Evolutionary conservation across 257 asterid genomes (phyloP).

Genomic region (Capsicum rhomboideum): DNA sequence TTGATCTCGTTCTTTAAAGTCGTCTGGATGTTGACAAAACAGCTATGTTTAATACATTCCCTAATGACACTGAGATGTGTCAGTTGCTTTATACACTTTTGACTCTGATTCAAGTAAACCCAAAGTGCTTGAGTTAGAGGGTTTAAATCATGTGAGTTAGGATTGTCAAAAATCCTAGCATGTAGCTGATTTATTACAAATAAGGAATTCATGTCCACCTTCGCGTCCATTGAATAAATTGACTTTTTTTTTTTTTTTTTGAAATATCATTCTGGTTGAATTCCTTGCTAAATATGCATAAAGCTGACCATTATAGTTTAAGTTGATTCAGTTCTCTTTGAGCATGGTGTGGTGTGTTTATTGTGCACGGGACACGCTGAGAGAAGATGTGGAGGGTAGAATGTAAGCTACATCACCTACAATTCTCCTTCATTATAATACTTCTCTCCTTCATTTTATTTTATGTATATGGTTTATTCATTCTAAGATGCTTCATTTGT

Average conservation of each 20-base stretch:
- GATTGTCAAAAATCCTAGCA: not conserved
- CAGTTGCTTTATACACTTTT: not conserved
- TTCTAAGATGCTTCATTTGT: not conserved
- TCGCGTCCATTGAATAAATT: not conserved
- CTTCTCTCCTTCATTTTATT: not conserved
- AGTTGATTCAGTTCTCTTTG: constrained; percentile 15
- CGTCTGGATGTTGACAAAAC: not conserved
- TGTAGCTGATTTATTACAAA: not conserved
- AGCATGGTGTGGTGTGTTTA: constrained; percentile 38
- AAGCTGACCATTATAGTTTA: not conserved
- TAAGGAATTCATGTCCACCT: not conserved
- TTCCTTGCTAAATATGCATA: not conserved
- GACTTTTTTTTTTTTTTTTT: not conserved
- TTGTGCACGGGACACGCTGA: constrained; percentile 30
- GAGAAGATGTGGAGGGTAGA: constrained; percentile 24
- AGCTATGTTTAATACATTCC: not conserved
- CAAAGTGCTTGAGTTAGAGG: not conserved
- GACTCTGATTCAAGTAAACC: not conserved
- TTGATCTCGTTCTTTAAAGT: not conserved
- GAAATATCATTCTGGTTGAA: not conserved
- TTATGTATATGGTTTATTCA: not conserved
- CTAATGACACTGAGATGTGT: not conserved
- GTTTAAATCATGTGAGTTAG: not conserved
- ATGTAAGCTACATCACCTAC: constrained; percentile 25
- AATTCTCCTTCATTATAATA: not conserved